Conservation (phyloP, 257 asterid genomes). For the Voacanga thouarsii region DNA sequence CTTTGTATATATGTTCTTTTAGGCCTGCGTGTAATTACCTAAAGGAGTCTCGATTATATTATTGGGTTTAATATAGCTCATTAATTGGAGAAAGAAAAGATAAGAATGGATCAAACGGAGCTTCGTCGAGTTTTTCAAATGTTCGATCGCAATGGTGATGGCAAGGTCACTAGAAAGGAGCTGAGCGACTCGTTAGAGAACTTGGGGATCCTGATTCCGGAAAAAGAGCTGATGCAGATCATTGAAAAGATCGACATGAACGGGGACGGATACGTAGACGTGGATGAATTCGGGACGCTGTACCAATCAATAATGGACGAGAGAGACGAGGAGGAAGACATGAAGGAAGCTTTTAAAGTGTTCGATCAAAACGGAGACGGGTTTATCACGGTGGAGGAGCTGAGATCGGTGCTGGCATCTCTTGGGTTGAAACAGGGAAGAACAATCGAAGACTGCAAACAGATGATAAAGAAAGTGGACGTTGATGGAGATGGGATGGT, state of each 20-base stretch:
- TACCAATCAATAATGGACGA: constrained; percentile 33
- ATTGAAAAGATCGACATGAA: constrained; percentile 39
- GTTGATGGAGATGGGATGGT: constrained; percentile 46
- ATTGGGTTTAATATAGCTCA: too few relatives aligned
- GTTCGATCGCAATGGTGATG: constrained; percentile 44
- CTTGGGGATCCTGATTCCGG: constrained; percentile 38
- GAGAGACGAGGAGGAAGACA: constrained; percentile 39
- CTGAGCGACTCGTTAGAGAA: constrained; percentile 31
- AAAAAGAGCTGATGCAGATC: constrained; percentile 36
- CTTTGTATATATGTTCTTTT: too few relatives aligned
- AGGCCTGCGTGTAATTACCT: not conserved
- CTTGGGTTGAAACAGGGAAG: constrained; percentile 38
- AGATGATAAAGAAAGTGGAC: constrained; percentile 40
- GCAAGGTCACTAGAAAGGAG: constrained; percentile 35
- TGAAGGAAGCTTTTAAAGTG: constrained; percentile 38
- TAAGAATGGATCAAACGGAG: constrained; percentile 35
- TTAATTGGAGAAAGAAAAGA: not conserved
- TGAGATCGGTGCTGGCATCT: constrained; percentile 36
- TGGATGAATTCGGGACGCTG: constrained; percentile 40
- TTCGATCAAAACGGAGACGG: constrained; percentile 45
- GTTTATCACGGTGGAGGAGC: constrained; percentile 38
- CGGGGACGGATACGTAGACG: constrained; percentile 36
- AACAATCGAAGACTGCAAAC: constrained; percentile 36
- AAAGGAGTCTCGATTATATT: too few relatives aligned
- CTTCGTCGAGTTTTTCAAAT: constrained; percentile 38